Conservation (phyloP, 495 filamentous ascomycete genomes). For the Penicillium lagena region DNA sequence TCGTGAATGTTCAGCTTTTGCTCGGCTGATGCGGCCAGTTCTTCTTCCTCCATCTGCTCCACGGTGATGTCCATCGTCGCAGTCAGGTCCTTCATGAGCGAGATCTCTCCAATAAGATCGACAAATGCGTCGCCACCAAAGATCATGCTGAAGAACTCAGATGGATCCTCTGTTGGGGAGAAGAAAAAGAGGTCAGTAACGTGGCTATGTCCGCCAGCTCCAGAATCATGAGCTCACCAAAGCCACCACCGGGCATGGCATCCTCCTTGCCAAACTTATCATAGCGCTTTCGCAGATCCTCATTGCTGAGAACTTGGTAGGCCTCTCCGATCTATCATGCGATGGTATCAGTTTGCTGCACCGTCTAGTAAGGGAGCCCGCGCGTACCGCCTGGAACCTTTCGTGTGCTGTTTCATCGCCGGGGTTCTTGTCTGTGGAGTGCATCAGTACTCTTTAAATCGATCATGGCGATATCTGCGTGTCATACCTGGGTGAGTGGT, state of each 20-base stretch:
- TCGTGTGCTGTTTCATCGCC: conserved; percentile 90
- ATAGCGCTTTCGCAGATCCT: conserved; percentile 81
- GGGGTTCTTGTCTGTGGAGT: conserved; percentile 82
- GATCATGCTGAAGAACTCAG: conserved; percentile 98
- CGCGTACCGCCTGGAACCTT: conserved; percentile 75
- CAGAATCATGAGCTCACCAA: conserved; percentile 48
- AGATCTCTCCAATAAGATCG: conserved; percentile 87
- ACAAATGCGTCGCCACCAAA: conserved; percentile 96
- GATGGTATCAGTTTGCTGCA: conserved; percentile 6
- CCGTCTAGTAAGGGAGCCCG: not conserved
- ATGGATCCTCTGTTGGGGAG: conserved; percentile 65
- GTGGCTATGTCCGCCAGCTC: conserved; percentile 14
- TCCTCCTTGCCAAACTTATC: conserved; percentile 95
- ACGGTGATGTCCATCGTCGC: conserved; percentile 88
- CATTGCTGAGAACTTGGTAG: conserved; percentile 91
- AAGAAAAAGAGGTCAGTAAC: not conserved
- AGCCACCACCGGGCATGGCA: conserved; percentile 79
- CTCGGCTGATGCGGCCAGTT: conserved; percentile 46
- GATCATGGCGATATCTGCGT: not conserved
- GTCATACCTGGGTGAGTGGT: conserved; percentile 59
- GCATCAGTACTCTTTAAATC: not conserved
- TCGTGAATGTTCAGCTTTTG: conserved; percentile 44
- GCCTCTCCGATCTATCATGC: conserved; percentile 75
- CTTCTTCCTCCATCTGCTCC: conserved; percentile 62
- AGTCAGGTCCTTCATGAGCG: conserved; percentile 84